Percentiles rank a stretch among this genome's conserved stretches.
Conservation (phyloP, 73 alveolate species). For the Durusdinium trenchii region DNA sequence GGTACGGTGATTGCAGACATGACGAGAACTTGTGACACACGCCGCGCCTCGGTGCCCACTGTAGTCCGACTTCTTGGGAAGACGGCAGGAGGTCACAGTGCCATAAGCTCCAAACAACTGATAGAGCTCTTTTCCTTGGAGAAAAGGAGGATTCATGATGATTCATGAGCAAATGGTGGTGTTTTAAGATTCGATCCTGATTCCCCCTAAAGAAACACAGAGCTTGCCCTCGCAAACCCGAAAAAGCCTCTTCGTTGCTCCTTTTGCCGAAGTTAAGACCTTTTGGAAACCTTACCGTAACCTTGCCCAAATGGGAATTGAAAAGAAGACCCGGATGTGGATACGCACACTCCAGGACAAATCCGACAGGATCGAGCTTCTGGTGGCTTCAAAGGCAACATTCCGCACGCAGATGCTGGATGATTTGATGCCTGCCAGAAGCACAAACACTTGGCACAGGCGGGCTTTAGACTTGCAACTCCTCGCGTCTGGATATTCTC, state of each 20-base stretch:
- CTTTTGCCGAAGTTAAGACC: too few species aligned
- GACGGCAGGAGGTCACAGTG: conserved; percentile 97
- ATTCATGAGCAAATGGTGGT: too few species aligned
- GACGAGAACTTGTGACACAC: too few species aligned
- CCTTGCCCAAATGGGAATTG: too few species aligned
- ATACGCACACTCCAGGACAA: neutral
- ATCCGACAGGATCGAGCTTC: neutral
- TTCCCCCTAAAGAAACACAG: too few species aligned
- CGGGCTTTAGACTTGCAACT: too few species aligned
- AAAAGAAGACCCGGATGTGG: neutral
- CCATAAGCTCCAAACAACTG: conserved; percentile 98
- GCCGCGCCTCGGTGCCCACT: conserved; percentile 97
- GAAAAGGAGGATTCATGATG: neutral
- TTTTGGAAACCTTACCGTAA: too few species aligned
- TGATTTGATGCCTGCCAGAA: conserved; percentile 67
- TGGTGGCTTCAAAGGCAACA: conserved; percentile 98
- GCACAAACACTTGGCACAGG: neutral
- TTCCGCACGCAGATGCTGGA: conserved; percentile 98
- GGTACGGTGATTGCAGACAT: too few species aligned
- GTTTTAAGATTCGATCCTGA: too few species aligned
- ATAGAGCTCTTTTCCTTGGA: conserved; percentile 96
- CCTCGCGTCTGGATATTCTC: too few species aligned
- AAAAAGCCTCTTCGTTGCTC: too few species aligned
- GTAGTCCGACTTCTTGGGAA: conserved; percentile 98
- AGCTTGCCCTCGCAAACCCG: too few species aligned